Conservation (phyloP, 179 eudicot genomes). For the Patellifolia procumbens region DNA sequence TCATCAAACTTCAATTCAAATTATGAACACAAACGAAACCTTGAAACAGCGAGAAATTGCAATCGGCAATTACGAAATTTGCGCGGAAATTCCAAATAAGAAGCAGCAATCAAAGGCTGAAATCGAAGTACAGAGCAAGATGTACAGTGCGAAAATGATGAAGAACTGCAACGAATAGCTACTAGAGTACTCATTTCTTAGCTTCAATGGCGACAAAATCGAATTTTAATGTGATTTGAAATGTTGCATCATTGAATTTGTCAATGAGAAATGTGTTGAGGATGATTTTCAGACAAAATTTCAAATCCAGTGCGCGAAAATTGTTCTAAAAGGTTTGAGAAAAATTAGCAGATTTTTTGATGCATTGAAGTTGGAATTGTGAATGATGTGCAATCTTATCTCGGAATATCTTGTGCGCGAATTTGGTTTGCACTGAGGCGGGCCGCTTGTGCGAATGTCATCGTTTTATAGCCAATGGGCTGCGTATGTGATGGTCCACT, state of each 20-base stretch:
- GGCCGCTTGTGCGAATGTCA: not conserved
- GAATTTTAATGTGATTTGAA: not conserved
- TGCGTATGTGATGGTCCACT: not conserved
- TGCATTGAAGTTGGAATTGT: not conserved
- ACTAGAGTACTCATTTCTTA: constrained; percentile 41
- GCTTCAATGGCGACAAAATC: not conserved
- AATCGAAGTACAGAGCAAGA: constrained; percentile 36
- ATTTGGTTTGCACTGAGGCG: not conserved
- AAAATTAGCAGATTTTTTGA: not conserved
- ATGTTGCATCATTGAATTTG: not conserved
- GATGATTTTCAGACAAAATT: not conserved
- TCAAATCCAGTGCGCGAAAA: too few species aligned
- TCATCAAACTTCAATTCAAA: not conserved
- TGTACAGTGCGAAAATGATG: constrained; percentile 37
- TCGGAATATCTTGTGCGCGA: not conserved
- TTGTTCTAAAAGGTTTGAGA: not conserved
- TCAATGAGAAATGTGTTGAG: not conserved
- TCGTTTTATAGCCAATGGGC: constrained; percentile 4
- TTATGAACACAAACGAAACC: constrained; percentile 24
- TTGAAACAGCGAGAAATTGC: constrained; percentile 23
- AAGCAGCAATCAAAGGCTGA: constrained; percentile 30
- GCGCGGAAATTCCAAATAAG: constrained; percentile 15
- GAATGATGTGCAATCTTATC: not conserved
- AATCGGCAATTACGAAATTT: constrained; percentile 24
- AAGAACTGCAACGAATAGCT: constrained; percentile 40